A percentile compares a stretch with the other conserved stretches of the same genome.
Conservation (phyloP, 495 filamentous ascomycete species). For the Penicillium taxi region DNA sequence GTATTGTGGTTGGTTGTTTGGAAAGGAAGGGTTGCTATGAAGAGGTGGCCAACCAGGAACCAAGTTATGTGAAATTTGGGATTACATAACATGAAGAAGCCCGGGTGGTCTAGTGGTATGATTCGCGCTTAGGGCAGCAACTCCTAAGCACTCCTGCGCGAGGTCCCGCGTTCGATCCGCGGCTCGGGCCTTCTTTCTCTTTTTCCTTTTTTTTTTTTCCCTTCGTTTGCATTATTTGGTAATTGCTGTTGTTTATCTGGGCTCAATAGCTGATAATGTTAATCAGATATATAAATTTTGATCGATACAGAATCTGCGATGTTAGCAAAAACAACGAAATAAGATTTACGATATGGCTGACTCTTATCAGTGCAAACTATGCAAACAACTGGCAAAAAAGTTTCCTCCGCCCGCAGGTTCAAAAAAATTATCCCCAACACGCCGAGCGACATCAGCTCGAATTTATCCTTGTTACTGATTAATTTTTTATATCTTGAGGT, state of each 20-base stretch:
- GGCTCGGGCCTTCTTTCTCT: constrained; percentile 1
- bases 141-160: constrained; percentile 3
- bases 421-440: constrained; percentile 27
- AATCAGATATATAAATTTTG: too few relatives aligned
- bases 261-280: too few relatives aligned
- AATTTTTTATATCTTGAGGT: constrained; percentile 4
- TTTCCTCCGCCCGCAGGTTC: constrained; percentile 24
- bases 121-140: constrained; percentile 36
- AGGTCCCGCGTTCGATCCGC: constrained; percentile 2
- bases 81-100: too few relatives aligned
- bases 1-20: too few relatives aligned
- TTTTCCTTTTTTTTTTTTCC: not conserved
- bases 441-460: constrained; percentile 19
- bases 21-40: too few relatives aligned
- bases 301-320: too few relatives aligned
- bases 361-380: constrained; percentile 32
- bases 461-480: constrained; percentile 2
- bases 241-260: too few relatives aligned
- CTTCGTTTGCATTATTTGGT: not conserved
- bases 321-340: too few relatives aligned
- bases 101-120: constrained; percentile 39
- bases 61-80: too few relatives aligned
- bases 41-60: too few relatives aligned
- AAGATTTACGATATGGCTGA: not conserved
- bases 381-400: constrained; percentile 31